Evolutionary conservation across 345 rosid species (phyloP).

Genomic region (Bruguiera gymnorhiza): DNA sequence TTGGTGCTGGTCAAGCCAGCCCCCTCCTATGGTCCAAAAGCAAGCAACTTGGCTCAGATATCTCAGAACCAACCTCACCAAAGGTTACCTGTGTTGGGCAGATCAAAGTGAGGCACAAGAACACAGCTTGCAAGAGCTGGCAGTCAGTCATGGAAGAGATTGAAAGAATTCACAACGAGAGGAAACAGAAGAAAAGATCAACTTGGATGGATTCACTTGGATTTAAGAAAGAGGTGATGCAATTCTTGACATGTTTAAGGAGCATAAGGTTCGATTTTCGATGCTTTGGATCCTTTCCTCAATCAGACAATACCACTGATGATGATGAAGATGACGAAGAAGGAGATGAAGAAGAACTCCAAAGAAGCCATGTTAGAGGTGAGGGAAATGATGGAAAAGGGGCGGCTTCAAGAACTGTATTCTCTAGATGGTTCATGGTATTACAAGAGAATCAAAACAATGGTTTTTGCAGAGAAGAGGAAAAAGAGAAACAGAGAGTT

Average conservation of each 20-base stretch:
- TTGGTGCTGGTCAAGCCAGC: conserved; percentile 36
- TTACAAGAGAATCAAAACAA: conserved; percentile 52
- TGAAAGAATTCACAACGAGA: conserved; percentile 41
- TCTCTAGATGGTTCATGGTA: conserved; percentile 77
- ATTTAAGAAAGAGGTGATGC: conserved; percentile 66
- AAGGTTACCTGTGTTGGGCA: conserved; percentile 92
- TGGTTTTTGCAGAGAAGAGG: conserved; percentile 23
- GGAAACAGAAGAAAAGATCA: conserved; percentile 34
- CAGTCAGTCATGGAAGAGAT: conserved; percentile 65
- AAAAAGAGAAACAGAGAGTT: conserved; percentile 15
- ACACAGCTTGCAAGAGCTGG: conserved; percentile 63
- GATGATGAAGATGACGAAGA: conserved; percentile 39
- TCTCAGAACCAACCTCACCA: conserved; percentile 79
- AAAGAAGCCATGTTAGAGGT: conserved; percentile 16
- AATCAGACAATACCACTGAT: conserved; percentile 36
- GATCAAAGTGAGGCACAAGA: conserved; percentile 75
- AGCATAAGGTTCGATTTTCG: conserved; percentile 53
- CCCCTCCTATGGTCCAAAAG: conserved; percentile 66
- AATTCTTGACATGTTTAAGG: conserved; percentile 65
- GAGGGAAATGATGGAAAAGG: conserved; percentile 17
- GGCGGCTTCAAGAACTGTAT: conserved; percentile 48
- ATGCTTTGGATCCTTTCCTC: conserved; percentile 68
- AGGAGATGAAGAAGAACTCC: conserved; percentile 28
- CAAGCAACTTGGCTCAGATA: conserved; percentile 51
- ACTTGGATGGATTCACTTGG: conserved; percentile 55